Evolutionary conservation across 208 protist species (phyloP).

Genomic region (Phytomonas sp.): DNA sequence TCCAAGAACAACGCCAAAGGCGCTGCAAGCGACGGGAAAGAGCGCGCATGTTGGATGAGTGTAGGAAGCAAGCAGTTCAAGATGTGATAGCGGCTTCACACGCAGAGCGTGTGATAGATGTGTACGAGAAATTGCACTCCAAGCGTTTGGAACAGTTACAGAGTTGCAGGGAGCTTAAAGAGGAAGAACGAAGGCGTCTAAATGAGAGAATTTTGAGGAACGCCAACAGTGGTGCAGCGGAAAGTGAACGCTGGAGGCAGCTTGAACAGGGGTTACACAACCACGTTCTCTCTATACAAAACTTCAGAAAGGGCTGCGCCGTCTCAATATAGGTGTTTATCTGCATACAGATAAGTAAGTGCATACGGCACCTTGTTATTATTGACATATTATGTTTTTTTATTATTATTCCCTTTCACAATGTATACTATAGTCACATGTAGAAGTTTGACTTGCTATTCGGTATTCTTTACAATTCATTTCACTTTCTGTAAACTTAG

Average conservation of each 20-base stretch:
- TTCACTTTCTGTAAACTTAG: not conserved
- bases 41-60: slow-evolving; percentile 14
- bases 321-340: not conserved
- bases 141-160: slow-evolving; percentile 25
- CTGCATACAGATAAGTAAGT: not conserved
- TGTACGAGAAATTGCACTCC: slow-evolving; percentile 39
- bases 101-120: slow-evolving; percentile 32
- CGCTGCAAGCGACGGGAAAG: slow-evolving; percentile 21
- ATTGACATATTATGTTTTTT: not conserved
- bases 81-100: slow-evolving; percentile 22
- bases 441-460: not conserved
- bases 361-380: not conserved
- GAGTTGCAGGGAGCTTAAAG: slow-evolving; percentile 17
- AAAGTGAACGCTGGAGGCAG: slow-evolving; percentile 63
- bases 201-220: slow-evolving; percentile 58
- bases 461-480: not conserved
- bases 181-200: slow-evolving; percentile 35
- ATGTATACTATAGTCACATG: not conserved
- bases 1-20: slow-evolving; percentile 26
- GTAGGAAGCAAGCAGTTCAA: slow-evolving; percentile 21
- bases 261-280: slow-evolving; percentile 42
- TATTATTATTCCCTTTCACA: not conserved
- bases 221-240: slow-evolving; percentile 45
- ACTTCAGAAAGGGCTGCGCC: not conserved
- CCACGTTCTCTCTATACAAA: not conserved